A percentile compares a stretch with the other conserved stretches of the same genome.
Evolutionary conservation across 805 yeast species (phyloP).

Genomic region (Kuraishia ogatae): DNA sequence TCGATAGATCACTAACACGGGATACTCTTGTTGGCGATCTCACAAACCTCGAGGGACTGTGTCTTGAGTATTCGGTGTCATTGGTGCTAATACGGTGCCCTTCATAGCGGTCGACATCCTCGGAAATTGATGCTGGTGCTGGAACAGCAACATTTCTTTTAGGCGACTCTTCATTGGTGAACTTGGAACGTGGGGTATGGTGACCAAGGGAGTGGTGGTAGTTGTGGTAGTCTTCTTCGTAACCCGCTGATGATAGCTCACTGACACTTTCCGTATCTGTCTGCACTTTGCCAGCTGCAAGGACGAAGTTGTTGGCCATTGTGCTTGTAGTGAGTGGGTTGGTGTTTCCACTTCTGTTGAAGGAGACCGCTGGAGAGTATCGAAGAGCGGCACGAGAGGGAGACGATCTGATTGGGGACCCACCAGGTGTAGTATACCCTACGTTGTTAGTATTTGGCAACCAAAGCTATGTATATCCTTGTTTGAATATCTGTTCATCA

Average conservation of each 20-base stretch:
- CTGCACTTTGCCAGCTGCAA: conserved; percentile 18
- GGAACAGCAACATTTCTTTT: conserved; percentile 44
- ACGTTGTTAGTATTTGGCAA: neutral
- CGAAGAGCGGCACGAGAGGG: conserved; percentile 28
- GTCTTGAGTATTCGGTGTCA: conserved; percentile 15
- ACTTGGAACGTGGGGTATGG: conserved; percentile 55
- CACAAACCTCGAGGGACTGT: conserved; percentile 13
- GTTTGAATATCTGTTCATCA: neutral
- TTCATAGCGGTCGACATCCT: conserved; percentile 28
- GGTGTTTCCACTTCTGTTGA: conserved; percentile 18
- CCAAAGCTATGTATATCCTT: too few species aligned
- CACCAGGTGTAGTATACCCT: neutral
- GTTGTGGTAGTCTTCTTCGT: conserved; percentile 14
- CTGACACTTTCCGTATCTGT: conserved; percentile 10
- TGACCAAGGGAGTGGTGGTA: conserved; percentile 19
- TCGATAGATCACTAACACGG: conserved; percentile 18
- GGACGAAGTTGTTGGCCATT: conserved; percentile 28
- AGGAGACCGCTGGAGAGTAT: conserved; percentile 36
- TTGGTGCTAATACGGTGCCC: conserved; percentile 10
- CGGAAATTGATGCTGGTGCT: conserved; percentile 23
- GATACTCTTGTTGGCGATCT: conserved; percentile 15
- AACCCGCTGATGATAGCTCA: neutral
- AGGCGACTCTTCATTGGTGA: conserved; percentile 67
- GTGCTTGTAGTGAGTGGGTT: conserved; percentile 22
- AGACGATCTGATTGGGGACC: conserved; percentile 7